phyloP scores from a whole-genome alignment of 257 asterid genomes.

The Capsicum pubescens region DNA sequence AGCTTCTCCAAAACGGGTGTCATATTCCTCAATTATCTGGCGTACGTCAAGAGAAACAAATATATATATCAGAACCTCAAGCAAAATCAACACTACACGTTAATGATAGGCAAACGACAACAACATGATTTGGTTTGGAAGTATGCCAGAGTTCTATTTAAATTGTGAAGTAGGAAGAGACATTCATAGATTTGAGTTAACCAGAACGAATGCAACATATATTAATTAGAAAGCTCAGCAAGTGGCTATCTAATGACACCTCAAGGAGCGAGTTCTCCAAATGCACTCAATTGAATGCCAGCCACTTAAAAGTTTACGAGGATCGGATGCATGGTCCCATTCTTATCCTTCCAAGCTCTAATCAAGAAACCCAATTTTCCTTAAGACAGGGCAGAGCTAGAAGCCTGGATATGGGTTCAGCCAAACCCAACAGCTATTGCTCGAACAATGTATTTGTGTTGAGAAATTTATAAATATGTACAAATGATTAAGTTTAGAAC shows the following conservation, averaged over 20 bases:
- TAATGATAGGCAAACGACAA: background rate
- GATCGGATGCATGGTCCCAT: background rate
- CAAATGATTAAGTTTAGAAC: background rate
- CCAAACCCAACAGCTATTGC: background rate
- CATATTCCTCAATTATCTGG: slow-evolving; percentile 68
- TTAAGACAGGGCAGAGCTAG: background rate
- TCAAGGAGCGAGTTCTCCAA: background rate
- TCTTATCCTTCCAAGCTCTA: background rate
- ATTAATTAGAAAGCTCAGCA: background rate
- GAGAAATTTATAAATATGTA: background rate
- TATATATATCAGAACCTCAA: background rate
- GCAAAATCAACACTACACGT: background rate
- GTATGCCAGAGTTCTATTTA: background rate
- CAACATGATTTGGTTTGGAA: background rate
- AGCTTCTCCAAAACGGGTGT: slow-evolving; percentile 51
- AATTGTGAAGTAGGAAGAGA: background rate
- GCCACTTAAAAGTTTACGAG: background rate
- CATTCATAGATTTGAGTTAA: background rate
- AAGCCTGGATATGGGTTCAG: background rate
- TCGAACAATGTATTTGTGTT: background rate
- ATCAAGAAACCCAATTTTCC: background rate
- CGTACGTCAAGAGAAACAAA: slow-evolving; percentile 17
- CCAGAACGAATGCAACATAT: background rate
- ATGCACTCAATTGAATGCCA: background rate
- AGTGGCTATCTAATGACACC: background rate